A percentile compares a stretch with the other conserved stretches of the same genome.
Conservation (phyloP, 2,329 filamentous ascomycete genomes). For the Rutstroemia sp. region DNA sequence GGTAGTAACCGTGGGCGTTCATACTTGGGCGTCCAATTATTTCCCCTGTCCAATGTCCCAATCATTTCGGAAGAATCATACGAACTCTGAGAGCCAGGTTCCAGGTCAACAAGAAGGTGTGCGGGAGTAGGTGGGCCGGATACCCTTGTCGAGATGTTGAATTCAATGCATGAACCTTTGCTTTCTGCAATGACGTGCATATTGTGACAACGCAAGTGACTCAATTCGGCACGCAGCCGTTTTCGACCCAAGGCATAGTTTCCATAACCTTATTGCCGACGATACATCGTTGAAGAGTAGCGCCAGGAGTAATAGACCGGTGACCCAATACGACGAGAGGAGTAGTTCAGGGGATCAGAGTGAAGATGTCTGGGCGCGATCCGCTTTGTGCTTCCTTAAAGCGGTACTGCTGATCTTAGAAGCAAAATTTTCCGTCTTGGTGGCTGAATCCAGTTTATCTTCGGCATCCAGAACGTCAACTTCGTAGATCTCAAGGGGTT, state of each 20-base stretch:
- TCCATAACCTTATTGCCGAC: background rate
- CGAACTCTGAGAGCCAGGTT: background rate
- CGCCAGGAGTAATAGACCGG: background rate
- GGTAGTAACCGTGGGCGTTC: slow-evolving; percentile 4
- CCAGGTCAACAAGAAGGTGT: background rate
- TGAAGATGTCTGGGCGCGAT: slow-evolving; percentile 16
- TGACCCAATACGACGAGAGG: background rate
- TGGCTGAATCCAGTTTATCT: slow-evolving; percentile 39
- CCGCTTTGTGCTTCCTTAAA: slow-evolving; percentile 51
- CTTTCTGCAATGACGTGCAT: slow-evolving; percentile 11
- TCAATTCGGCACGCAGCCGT: background rate
- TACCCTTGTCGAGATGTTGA: background rate
- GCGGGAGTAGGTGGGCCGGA: background rate
- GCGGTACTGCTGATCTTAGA: slow-evolving; percentile 89
- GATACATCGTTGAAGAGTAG: background rate
- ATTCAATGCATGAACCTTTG: slow-evolving; percentile 3
- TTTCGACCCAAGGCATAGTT: background rate
- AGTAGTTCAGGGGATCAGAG: slow-evolving; percentile 10
- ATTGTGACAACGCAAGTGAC: slow-evolving; percentile 2
- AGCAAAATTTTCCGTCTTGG: slow-evolving; percentile 56
- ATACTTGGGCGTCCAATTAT: background rate
- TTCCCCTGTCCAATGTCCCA: background rate
- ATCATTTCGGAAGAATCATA: background rate
- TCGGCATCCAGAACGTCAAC: slow-evolving; percentile 77
- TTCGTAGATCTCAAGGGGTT: slow-evolving; percentile 70